Evolutionary conservation across 345 rosid genomes (phyloP).

Genomic region (Aethionema arabicum): DNA sequence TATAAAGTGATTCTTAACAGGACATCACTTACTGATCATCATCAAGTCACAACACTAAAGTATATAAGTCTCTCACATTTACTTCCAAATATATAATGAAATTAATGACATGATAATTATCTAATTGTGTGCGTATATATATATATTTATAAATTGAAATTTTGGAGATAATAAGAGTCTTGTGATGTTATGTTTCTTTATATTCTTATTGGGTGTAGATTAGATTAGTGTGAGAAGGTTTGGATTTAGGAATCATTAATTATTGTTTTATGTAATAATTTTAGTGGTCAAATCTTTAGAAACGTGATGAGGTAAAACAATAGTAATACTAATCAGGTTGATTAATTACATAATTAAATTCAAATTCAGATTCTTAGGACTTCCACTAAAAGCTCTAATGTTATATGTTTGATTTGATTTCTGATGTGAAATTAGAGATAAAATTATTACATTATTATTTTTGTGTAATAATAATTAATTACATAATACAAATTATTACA

Average conservation of each 20-base stretch:
- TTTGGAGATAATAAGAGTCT: conserved; percentile 14
- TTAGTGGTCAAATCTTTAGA: conserved; percentile 35
- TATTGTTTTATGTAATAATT: conserved; percentile 22
- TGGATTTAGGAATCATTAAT: conserved; percentile 34
- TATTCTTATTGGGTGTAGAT: background rate
- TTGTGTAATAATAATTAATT: too few relatives aligned
- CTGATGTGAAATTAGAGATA: conserved; percentile 30
- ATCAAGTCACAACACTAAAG: conserved; percentile 17
- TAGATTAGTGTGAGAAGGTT: conserved; percentile 28
- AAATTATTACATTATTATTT: too few relatives aligned
- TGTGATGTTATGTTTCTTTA: conserved; percentile 1
- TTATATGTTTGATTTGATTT: conserved; percentile 31
- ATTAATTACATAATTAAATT: background rate
- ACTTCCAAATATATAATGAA: background rate
- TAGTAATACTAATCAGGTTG: conserved; percentile 1
- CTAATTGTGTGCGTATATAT: too few relatives aligned
- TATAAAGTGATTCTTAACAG: conserved; percentile 28
- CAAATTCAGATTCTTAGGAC: conserved; percentile 28
- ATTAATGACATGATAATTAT: background rate
- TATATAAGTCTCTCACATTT: conserved; percentile 11
- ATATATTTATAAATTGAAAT: background rate
- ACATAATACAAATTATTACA: too few relatives aligned
- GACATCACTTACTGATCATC: conserved; percentile 25
- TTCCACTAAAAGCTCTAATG: conserved; percentile 25
- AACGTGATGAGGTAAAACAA: conserved; percentile 30